These are phyloP conservation scores for Arthrobotrys musiformis DNA, from an alignment of 2,329 filamentous ascomycete species.

Conservation along the genomic window DNA sequence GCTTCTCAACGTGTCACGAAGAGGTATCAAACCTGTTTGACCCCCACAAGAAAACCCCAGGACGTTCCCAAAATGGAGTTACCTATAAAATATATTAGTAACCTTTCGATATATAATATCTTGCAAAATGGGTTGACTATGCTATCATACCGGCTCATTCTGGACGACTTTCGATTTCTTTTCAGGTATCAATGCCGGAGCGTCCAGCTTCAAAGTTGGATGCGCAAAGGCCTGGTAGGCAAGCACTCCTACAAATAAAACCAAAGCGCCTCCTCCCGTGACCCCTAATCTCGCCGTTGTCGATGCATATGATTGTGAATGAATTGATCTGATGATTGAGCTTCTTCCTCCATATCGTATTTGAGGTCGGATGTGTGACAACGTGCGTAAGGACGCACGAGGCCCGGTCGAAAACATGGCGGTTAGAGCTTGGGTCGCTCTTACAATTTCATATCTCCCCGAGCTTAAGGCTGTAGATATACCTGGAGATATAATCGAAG, in stretches of 20 bases:
- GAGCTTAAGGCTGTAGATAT: neutral
- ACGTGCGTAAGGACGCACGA: slow-evolving; percentile 38
- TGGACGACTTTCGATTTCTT: slow-evolving; percentile 72
- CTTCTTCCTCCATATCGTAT: slow-evolving; percentile 20
- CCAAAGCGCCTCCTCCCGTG: slow-evolving; percentile 8
- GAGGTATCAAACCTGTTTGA: slow-evolving; percentile 71
- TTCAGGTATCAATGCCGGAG: slow-evolving; percentile 11
- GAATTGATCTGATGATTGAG: slow-evolving; percentile 5
- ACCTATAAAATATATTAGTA: slow-evolving; percentile 37
- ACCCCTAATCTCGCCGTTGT: slow-evolving; percentile 2
- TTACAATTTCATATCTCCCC: neutral
- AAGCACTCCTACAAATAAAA: slow-evolving; percentile 24
- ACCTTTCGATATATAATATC: neutral
- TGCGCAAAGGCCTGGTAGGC: slow-evolving; percentile 21
- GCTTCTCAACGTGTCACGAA: neutral
- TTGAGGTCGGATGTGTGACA: slow-evolving; percentile 24
- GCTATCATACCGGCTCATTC: slow-evolving; percentile 76
- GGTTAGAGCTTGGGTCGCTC: neutral
- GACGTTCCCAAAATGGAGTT: slow-evolving; percentile 70
- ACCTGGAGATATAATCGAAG: neutral
- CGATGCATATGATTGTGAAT: slow-evolving; percentile 20
- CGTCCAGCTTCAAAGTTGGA: slow-evolving; percentile 34
- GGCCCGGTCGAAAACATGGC: slow-evolving; percentile 40
- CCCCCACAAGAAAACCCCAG: slow-evolving; percentile 94
- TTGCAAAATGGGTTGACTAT: neutral